Base-by-base conservation (phyloP, 352 stramenopile genomes). In the Phytophthora parvispora region DNA sequence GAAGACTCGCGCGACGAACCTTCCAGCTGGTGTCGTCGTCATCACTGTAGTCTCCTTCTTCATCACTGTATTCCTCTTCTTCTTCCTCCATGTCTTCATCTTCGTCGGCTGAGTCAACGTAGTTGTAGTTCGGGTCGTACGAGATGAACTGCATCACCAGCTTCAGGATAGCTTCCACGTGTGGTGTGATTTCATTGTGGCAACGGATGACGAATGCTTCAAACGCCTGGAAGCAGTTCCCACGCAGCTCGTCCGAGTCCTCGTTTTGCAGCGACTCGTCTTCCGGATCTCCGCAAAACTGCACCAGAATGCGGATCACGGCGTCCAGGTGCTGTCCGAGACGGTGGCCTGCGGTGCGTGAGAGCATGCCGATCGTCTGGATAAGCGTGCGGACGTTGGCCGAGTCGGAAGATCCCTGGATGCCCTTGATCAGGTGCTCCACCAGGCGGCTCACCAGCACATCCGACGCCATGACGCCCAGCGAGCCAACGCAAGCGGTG, bases 51-150 rank as follows among this genome's bases (percentile, higher is more conserved):
- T 97, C 92, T 13, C 94, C 91, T 16, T 97, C 89, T 9, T 87
- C 84, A 10, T 96, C 89, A 34, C 86, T 90, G 57, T 89, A 94
- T 52, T 91, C 81, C 31, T 95, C 90, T 15, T 94, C 87, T 22
- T 97, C 90, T 15, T 97, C 88, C 34, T 97, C 91, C 56, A 93
- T 90, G 13, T 85, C 80, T 51, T 95, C 92, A 32, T 93, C 94
- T 66, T 96, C 91, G 31, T 99, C 92, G 22, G 97, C 93, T 25
- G 95, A 96, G 59, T 98, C 92, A 22, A 94, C 97, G 62, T 99
- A 99, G 69, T 95, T 97, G 83, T 99, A 99, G 78, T 99, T 99
- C 0, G 98, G 97, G 71, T 99, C 98, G 76, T 99, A 99, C 64
- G 92, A 97, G 83, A 99, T 98, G 69, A 99, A 99, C 22, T 87